Evolutionary conservation across 2,329 filamentous ascomycete species (phyloP).

Genomic region (Clonostachys rhizophaga): DNA sequence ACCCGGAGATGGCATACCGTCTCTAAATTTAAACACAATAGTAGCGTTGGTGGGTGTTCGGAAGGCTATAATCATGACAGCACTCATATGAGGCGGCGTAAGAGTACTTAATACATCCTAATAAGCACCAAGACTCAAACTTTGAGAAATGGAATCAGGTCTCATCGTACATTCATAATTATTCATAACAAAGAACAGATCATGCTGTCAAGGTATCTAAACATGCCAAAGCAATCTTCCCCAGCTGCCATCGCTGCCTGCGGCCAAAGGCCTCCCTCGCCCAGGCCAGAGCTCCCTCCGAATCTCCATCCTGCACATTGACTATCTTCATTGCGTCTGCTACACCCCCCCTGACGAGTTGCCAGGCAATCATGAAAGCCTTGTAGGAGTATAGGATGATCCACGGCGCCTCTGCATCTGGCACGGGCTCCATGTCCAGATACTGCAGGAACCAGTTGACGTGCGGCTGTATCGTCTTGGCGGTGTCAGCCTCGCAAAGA

Average conservation of each 20-base stretch:
- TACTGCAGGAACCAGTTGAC: conserved; percentile 31
- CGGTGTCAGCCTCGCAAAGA: conserved; percentile 19
- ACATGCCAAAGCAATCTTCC: conserved; percentile 20
- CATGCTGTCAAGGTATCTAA: conserved; percentile 13
- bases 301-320: conserved; percentile 21
- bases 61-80: too few species aligned
- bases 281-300: conserved; percentile 17
- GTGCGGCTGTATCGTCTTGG: conserved; percentile 23
- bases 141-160: too few species aligned
- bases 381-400: conserved; percentile 30
- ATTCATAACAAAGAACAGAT: not conserved
- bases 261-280: conserved; percentile 21
- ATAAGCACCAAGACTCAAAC: too few species aligned
- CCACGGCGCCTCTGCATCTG: conserved; percentile 28
- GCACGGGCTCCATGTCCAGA: conserved; percentile 16
- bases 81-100: too few species aligned
- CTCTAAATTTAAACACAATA: too few species aligned
- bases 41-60: too few species aligned
- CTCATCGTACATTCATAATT: too few species aligned
- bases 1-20: too few species aligned
- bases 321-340: conserved; percentile 23
- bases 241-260: conserved; percentile 19
- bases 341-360: conserved; percentile 20
- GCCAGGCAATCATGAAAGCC: conserved; percentile 32
- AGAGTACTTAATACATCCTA: too few species aligned